Conservation (phyloP, 2,329 filamentous ascomycete genomes). For the Trichoderma koningii region DNA sequence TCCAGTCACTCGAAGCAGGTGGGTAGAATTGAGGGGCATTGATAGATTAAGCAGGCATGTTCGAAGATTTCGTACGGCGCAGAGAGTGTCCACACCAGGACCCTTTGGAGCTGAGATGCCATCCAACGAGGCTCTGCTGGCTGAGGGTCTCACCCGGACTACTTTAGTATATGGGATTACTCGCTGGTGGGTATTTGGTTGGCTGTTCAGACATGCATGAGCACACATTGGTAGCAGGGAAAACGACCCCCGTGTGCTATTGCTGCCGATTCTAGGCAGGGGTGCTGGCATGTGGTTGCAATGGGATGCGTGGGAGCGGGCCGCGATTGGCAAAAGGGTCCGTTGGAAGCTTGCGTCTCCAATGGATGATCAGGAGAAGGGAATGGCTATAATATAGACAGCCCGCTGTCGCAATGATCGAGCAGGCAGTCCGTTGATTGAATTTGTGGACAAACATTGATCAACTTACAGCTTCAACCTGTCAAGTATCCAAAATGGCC, state of each 20-base stretch:
- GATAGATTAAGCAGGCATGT: not conserved
- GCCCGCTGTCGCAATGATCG: not conserved
- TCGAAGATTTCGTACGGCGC: not conserved
- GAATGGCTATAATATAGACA: conserved; percentile 3
- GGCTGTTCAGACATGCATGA: too few species aligned
- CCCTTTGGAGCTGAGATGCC: not conserved
- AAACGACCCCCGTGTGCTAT: not conserved
- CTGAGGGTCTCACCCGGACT: not conserved
- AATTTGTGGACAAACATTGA: not conserved
- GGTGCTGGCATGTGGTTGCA: not conserved
- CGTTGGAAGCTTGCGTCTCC: not conserved
- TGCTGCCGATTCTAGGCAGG: not conserved
- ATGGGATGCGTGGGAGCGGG: not conserved
- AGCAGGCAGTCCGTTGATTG: too few species aligned
- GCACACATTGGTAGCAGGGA: not conserved
- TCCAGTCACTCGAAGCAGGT: not conserved
- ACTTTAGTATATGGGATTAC: not conserved
- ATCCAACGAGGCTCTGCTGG: not conserved
- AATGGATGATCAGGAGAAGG: not conserved
- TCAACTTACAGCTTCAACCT: not conserved
- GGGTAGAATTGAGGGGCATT: not conserved
- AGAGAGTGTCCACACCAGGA: not conserved
- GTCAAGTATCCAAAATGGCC: not conserved
- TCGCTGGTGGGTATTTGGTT: not conserved
- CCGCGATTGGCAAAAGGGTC: not conserved